Evolutionary conservation across 768 basidiomycete genomes (phyloP).

Genomic region (Epithele typhae): DNA sequence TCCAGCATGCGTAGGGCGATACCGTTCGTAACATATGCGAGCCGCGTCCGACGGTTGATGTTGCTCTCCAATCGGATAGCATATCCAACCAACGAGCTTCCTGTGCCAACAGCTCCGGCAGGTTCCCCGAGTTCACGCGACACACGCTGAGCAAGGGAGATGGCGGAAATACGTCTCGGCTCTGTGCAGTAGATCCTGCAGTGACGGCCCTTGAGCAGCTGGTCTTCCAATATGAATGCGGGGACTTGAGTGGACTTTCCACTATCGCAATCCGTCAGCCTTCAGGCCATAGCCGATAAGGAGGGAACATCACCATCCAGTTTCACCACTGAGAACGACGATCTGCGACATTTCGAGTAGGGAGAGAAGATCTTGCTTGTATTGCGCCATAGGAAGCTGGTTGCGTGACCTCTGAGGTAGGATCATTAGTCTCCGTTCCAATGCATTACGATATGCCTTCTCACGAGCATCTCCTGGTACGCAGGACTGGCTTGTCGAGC

Average conservation of each 20-base stretch:
- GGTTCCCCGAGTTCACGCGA: constrained; percentile 89
- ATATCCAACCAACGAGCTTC: constrained; percentile 83
- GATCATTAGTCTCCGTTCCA: not conserved
- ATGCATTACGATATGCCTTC: constrained; percentile 24
- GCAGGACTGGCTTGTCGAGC: constrained; percentile 55
- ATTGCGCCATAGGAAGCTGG: constrained; percentile 79
- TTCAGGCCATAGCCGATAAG: no score
- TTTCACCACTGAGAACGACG: constrained; percentile 83
- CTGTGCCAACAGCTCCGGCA: constrained; percentile 70
- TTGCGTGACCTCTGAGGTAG: constrained; percentile 61
- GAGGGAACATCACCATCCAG: constrained; percentile 70
- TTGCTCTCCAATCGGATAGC: constrained; percentile 91
- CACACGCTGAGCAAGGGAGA: constrained; percentile 93
- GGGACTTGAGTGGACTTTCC: constrained; percentile 98
- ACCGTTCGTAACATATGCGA: constrained; percentile 89
- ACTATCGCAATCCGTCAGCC: constrained; percentile 34
- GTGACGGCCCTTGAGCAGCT: constrained; percentile 69
- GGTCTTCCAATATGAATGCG: constrained; percentile 88
- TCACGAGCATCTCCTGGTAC: constrained; percentile 88
- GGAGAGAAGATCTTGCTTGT: constrained; percentile 67
- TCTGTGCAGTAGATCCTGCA: constrained; percentile 96
- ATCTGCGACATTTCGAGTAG: constrained; percentile 73
- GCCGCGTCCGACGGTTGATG: constrained; percentile 69
- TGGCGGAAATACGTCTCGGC: constrained; percentile 92
- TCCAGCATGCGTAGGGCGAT: constrained; percentile 98